These are phyloP conservation scores for Lentinula aciculospora DNA, from an alignment of 768 basidiomycete genomes.

Conservation along the genomic window DNA sequence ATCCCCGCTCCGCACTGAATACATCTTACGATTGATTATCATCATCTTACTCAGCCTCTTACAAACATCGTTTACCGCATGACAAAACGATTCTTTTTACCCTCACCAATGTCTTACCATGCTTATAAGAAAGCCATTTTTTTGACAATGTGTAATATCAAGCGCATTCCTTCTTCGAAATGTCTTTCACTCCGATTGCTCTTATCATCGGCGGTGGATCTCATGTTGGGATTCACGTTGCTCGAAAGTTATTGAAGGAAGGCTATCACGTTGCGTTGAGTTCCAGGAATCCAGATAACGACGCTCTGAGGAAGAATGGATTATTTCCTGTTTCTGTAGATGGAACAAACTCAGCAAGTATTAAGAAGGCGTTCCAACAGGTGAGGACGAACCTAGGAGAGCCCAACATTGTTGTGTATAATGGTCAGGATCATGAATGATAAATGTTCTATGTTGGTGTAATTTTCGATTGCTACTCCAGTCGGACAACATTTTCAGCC, in stretches of 20 bases:
- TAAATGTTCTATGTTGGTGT: neutral
- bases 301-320: conserved; percentile 9
- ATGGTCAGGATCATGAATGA: conserved; percentile 25
- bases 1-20: too few species aligned
- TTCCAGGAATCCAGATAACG: conserved; percentile 18
- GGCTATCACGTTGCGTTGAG: conserved; percentile 25
- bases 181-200: conserved; percentile 16
- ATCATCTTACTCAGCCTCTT: too few species aligned
- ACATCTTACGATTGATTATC: too few species aligned
- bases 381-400: conserved; percentile 32
- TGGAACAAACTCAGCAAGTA: conserved; percentile 23
- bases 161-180: neutral
- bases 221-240: conserved; percentile 21
- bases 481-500: conserved; percentile 13
- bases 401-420: conserved; percentile 40
- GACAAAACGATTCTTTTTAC: too few species aligned
- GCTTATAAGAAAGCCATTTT: too few species aligned
- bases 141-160: too few species aligned
- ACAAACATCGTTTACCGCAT: too few species aligned
- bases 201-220: conserved; percentile 24
- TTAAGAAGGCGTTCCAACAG: conserved; percentile 29
- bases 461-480: neutral
- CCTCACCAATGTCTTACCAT: too few species aligned
- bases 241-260: conserved; percentile 17
- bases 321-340: conserved; percentile 33